Evolutionary conservation across 163 green algal genomes (phyloP).

Genomic region (Chloromonas sp.): DNA sequence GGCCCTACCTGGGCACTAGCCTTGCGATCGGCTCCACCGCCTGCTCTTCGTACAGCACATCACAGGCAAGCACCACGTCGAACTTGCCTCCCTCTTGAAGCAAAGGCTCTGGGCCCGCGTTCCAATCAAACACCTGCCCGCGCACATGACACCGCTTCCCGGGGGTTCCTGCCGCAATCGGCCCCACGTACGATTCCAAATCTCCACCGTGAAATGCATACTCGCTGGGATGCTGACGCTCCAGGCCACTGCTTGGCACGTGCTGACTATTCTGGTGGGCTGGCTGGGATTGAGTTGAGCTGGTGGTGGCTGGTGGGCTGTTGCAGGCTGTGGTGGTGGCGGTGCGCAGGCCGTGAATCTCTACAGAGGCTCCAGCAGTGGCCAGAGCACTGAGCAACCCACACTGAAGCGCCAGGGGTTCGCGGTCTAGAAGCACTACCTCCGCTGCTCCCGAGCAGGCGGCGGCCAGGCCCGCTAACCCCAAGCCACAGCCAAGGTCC

Average conservation of each 20-base stretch:
- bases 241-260: no score
- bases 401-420: constrained; percentile 75
- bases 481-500: constrained; percentile 73
- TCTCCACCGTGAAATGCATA: no score
- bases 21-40: constrained; percentile 63
- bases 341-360: background rate
- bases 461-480: constrained; percentile 70
- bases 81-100: constrained; percentile 23
- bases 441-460: constrained; percentile 52
- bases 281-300: no score
- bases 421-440: constrained; percentile 75
- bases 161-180: no score
- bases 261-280: no score
- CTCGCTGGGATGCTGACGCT: no score
- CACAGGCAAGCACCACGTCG: constrained; percentile 78
- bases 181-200: no score
- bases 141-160: background rate
- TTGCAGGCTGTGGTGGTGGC: background rate
- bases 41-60: constrained; percentile 82
- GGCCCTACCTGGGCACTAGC: constrained; percentile 39
- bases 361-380: background rate
- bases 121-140: background rate
- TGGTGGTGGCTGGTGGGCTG: no score
- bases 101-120: background rate
- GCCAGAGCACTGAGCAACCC: constrained; percentile 36